A percentile compares a stretch with the other conserved stretches of the same genome.
Conservation (phyloP, 2,329 filamentous ascomycete species). For the Pseudogymnoascus sp. region DNA sequence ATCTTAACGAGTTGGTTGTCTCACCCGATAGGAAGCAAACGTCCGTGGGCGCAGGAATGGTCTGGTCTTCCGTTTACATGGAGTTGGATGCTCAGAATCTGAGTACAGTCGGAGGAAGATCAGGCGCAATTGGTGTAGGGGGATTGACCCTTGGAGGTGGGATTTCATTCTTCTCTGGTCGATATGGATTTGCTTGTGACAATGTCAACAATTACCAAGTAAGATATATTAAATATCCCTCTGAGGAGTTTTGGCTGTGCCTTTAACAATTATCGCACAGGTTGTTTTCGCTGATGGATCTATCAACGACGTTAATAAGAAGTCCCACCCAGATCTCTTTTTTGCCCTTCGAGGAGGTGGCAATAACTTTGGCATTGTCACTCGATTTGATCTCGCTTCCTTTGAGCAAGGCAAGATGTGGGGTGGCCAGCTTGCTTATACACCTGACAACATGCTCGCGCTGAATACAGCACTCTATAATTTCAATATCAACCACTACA, state of each 20-base stretch:
- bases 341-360: constrained; percentile 22
- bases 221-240: not conserved
- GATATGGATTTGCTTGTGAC: constrained; percentile 29
- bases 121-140: constrained; percentile 22
- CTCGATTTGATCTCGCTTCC: constrained; percentile 26
- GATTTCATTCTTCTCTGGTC: constrained; percentile 25
- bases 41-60: constrained; percentile 14
- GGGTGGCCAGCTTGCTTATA: not conserved
- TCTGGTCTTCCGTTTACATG: constrained; percentile 18
- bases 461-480: not conserved
- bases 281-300: constrained; percentile 22
- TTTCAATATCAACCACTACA: constrained; percentile 1
- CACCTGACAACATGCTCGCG: not conserved
- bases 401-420: constrained; percentile 22
- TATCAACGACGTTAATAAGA: constrained; percentile 23
- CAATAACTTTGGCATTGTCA: constrained; percentile 26
- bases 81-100: constrained; percentile 13
- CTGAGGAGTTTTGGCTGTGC: constrained; percentile 18
- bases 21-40: constrained; percentile 9
- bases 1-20: constrained; percentile 11
- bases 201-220: constrained; percentile 18
- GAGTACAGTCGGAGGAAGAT: constrained; percentile 15
- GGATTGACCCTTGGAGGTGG: constrained; percentile 29
- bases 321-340: constrained; percentile 19
- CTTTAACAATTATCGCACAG: constrained; percentile 13